phyloP scores from a whole-genome alignment of 768 basidiomycete genomes.

The Mycena olivaceomarginata region DNA sequence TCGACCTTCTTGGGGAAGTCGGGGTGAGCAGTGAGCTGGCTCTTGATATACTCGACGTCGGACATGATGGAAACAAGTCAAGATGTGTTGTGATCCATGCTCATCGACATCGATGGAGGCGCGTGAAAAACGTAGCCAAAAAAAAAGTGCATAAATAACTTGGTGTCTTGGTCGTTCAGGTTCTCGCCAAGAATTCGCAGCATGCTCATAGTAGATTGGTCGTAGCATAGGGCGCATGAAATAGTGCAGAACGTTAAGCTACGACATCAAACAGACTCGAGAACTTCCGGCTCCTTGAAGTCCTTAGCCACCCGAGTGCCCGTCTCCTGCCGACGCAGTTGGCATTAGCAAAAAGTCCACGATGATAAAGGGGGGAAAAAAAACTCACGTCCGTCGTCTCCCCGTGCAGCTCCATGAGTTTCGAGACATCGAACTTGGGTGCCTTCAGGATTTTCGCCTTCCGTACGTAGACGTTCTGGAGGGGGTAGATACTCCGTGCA shows the following conservation, averaged over 20 bases:
- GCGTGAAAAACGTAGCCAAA: no score
- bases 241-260: conserved; percentile 51
- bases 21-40: conserved; percentile 74
- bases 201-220: conserved; percentile 49
- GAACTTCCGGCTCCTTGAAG: conserved; percentile 98
- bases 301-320: conserved; percentile 96
- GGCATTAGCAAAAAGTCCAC: conserved; percentile 32
- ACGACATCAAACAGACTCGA: conserved; percentile 88
- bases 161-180: no score
- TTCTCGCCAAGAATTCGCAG: neutral
- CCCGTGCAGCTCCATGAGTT: conserved; percentile 97
- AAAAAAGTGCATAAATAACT: no score
- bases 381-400: conserved; percentile 92
- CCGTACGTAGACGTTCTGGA: conserved; percentile 99
- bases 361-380: conserved; percentile 3
- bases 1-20: conserved; percentile 95
- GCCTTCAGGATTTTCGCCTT: conserved; percentile 99
- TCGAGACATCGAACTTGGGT: conserved; percentile 96
- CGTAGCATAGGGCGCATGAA: conserved; percentile 58
- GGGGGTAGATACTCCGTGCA: conserved; percentile 95
- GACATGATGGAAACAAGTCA: conserved; percentile 68
- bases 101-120: no score
- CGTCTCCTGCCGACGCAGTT: conserved; percentile 80
- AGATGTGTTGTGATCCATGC: conserved; percentile 28
- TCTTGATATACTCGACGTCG: conserved; percentile 84